Evolutionary conservation across 2,329 filamentous ascomycete genomes (phyloP), one percentile per base, ranked within the genome.

Genomic region (Ceratocystiopsis brevicomis): DNA sequence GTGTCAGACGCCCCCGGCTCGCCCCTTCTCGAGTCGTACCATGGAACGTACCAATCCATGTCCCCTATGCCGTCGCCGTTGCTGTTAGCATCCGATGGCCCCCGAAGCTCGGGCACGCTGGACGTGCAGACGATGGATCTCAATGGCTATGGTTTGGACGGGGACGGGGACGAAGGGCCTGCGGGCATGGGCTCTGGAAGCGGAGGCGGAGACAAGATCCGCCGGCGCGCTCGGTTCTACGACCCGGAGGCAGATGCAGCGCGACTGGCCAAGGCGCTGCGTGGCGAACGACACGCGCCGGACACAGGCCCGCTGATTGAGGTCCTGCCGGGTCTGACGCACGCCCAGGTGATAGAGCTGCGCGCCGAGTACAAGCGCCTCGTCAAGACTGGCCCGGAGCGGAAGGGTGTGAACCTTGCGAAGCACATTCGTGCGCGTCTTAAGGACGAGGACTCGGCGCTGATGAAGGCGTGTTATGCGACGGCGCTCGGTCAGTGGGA

Each of bases 1-100:
- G 57, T 76, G 2, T 62, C 70, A 2, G 70, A 43, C 0, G 50
- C 84, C 2, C 84, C 86, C 0, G 75, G 75, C 1, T 94, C 85
- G 48, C 90, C 88, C 1, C 67, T 96, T 41, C 73, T 94, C 2
- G 88, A 96, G 61, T 79, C 90, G 1, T 96, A 96, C 60, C 81
- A 79, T 48, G 88, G 88, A 36, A 94, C 87, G 0, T 96, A 93
- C 53, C 88, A 96, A 59, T 84, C 83, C 45, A 82, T 92, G 53
- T 94, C 87, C 0, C 87, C 88, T 0, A 94, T 95, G 84, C 87
- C 87, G 0, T 86, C 86, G 0, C 84, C 87, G 1, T 64, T 87
- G 19, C 66, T 78, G 53, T 54, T 76, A 4, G 59, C 74, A 3
- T 61, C 64, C 1, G 55, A 65, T 40, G 59, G 66, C 30, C 64